Evolutionary conservation across 2,329 filamentous ascomycete species (phyloP).

Genomic region (Penicillium crustosum): DNA sequence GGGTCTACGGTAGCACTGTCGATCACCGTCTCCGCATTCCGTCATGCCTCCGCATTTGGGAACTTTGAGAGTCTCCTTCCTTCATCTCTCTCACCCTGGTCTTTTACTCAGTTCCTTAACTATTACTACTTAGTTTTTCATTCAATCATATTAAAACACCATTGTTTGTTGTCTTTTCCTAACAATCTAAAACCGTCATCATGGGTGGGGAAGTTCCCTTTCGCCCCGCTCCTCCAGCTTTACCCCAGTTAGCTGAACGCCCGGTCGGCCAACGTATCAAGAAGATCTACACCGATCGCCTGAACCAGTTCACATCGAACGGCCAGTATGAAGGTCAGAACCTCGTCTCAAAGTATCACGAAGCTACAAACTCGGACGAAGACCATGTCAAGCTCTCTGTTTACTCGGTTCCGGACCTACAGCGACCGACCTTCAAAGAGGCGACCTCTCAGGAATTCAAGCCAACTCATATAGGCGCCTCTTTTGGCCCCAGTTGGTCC

Average conservation of each 20-base stretch:
- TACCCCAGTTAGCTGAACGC: conserved; percentile 52
- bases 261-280: conserved; percentile 76
- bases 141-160: not conserved
- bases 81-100: not conserved
- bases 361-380: conserved; percentile 65
- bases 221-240: conserved; percentile 34
- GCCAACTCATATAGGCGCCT: conserved; percentile 70
- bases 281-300: conserved; percentile 79
- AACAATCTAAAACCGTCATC: not conserved
- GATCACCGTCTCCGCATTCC: conserved; percentile 20
- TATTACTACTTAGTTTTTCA: not conserved
- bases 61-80: conserved; percentile 5
- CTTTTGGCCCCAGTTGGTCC: conserved; percentile 92
- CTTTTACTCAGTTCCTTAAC: not conserved
- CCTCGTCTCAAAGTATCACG: conserved; percentile 73
- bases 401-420: conserved; percentile 77
- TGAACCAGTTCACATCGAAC: conserved; percentile 73
- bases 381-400: conserved; percentile 81
- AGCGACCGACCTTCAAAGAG: conserved; percentile 82
- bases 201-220: conserved; percentile 42
- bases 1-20: not conserved
- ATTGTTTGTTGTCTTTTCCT: not conserved
- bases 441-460: conserved; percentile 75
- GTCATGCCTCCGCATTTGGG: conserved; percentile 19
- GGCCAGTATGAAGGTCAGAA: conserved; percentile 79